Base-by-base conservation (phyloP, 176 grass and related monocot genomes). In the Triticum timopheevii region DNA sequence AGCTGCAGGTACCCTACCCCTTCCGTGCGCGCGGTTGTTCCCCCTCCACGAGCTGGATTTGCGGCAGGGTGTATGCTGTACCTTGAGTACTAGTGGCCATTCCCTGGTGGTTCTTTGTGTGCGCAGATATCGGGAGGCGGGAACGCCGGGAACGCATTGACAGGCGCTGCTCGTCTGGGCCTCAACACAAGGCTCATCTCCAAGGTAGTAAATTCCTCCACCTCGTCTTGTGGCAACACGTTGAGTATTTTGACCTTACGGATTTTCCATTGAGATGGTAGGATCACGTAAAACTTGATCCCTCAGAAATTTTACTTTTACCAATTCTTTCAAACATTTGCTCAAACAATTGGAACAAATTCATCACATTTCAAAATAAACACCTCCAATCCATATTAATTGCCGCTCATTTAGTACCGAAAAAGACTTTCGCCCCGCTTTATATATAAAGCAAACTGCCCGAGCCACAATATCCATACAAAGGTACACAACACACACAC, bases 101-200 rank as follows among this genome's bases (percentile, higher is more conserved):
- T 28, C 3, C 73, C 6, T 44, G 34, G 9, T 61, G 28, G 3
- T 36, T 82, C 47, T 47, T 62, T 64, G 22, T 76, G 8, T 50
- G 76, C 17, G 22, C 86, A 92, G 86, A 69, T 92, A 45, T 83
- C 77, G 8, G 90, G 90, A 12, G 86, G 90, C 38, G 90, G 90
- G 10, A 89, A 92, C 63, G 82, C 86, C 8, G 90, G 86, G 36
- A 92, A 92, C 69, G 65, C 86, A 2, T 73, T 92, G 84, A 92
- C 86, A 6, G 83, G 66, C n/a, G 86, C 90, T 0, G 79, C 83
- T 74, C 90, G 82, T 59, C 86, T 92, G 42, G 90, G 90, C 61
- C 65, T 92, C 0, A 86, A 49, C 79, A 77, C 90, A 11, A 89
- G 86, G 71, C 44, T 92, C 3, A 92, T 92, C 75, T 86, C 86